A percentile compares a stretch with the other conserved stretches of the same genome.
These are phyloP conservation scores for Daldinia sp. DNA, from an alignment of 2,329 filamentous ascomycete genomes.

Conservation along the genomic window DNA sequence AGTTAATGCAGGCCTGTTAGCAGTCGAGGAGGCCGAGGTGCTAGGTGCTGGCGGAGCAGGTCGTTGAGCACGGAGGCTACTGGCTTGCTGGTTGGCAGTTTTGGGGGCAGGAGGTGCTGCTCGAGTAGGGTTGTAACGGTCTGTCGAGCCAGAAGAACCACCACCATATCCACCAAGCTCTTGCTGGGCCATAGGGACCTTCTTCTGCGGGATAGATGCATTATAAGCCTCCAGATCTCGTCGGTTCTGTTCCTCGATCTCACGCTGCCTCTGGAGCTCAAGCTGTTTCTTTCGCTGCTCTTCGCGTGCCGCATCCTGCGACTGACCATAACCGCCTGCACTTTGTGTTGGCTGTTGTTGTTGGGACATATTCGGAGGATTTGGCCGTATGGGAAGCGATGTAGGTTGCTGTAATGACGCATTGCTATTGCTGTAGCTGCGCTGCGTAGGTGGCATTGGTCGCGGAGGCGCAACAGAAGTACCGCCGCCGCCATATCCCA, in stretches of 20 bases:
- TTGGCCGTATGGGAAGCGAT: conserved; percentile 58
- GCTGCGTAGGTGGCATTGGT: conserved; percentile 69
- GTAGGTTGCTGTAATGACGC: conserved; percentile 54
- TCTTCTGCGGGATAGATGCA: conserved; percentile 84
- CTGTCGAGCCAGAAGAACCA: conserved; percentile 59
- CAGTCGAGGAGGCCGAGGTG: conserved; percentile 48
- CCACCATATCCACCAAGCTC: conserved; percentile 75
- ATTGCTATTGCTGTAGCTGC: conserved; percentile 57
- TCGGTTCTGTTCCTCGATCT: conserved; percentile 74
- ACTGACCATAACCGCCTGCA: conserved; percentile 65
- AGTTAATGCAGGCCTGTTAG: conserved; percentile 61
- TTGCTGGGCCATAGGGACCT: conserved; percentile 85
- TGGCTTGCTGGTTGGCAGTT: conserved; percentile 66
- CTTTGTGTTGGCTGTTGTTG: conserved; percentile 70
- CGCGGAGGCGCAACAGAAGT: conserved; percentile 76
- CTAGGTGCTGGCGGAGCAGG: conserved; percentile 79
- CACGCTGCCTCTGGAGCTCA: conserved; percentile 68
- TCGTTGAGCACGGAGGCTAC: conserved; percentile 76
- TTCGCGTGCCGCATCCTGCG: conserved; percentile 64
- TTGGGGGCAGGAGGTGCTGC: conserved; percentile 85
- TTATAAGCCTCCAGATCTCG: conserved; percentile 91
- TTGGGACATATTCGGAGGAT: conserved; percentile 58
- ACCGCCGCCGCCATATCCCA: conserved; percentile 68
- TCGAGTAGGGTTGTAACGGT: conserved; percentile 86
- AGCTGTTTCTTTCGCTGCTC: conserved; percentile 72